phyloP scores from a whole-genome alignment of 2,329 filamentous ascomycete genomes.

The Aspergillus sp. region DNA sequence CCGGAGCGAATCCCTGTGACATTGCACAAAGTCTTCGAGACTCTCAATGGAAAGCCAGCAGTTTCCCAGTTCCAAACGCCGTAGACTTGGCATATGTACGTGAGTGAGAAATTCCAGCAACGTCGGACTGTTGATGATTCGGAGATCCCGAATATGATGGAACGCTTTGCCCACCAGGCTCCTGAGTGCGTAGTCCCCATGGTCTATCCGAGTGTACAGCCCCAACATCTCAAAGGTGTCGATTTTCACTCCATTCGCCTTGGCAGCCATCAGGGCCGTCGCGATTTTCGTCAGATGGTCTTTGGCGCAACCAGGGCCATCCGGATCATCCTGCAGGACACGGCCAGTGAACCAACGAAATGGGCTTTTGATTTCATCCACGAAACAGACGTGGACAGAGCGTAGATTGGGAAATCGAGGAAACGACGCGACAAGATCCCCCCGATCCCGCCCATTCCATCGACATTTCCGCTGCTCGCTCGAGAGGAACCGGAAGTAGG shows the following conservation, averaged over 20 bases:
- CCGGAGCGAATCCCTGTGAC: constrained; percentile 1
- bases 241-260: not conserved
- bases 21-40: constrained; percentile 5
- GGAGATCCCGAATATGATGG: constrained; percentile 2
- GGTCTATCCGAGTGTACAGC: constrained; percentile 3
- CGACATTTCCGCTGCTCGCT: constrained; percentile 3
- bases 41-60: constrained; percentile 11
- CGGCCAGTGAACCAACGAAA: constrained; percentile 8
- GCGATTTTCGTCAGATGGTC: constrained; percentile 1
- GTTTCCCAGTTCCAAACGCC: constrained; percentile 4
- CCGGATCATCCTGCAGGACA: constrained; percentile 3
- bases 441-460: not conserved
- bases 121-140: constrained; percentile 6
- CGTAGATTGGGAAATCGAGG: not conserved
- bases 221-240: constrained; percentile 4
- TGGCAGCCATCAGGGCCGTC: constrained; percentile 1
- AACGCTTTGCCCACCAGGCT: not conserved
- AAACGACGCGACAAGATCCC: not conserved
- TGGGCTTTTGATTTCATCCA: not conserved
- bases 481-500: constrained; percentile 3
- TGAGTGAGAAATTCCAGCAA: constrained; percentile 8
- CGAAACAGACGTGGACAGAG: constrained; percentile 6
- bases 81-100: constrained; percentile 6
- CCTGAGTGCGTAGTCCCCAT: not conserved
- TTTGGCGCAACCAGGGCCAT: not conserved